Percentiles rank a stretch among this genome's conserved stretches.
phyloP scores from a whole-genome alignment of 2,329 filamentous ascomycete species.

The Claviceps sp. region DNA sequence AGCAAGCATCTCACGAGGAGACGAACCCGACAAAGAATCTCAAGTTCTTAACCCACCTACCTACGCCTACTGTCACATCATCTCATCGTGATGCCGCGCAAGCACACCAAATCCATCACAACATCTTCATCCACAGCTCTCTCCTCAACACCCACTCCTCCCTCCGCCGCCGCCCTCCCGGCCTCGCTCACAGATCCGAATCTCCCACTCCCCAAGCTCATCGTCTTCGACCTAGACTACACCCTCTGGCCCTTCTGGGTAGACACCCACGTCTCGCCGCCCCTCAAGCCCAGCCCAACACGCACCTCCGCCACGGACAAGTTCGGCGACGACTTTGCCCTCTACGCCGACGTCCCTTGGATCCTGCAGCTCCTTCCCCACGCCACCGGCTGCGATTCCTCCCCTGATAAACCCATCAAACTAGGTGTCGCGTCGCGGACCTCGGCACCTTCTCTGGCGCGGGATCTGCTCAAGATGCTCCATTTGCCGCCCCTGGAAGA shows the following conservation, averaged over 20 bases:
- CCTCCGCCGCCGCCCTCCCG: conserved; percentile 16
- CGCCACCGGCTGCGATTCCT: conserved; percentile 26
- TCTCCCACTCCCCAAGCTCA: conserved; percentile 62
- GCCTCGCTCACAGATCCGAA: conserved; percentile 33
- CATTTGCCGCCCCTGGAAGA: conserved; percentile 32
- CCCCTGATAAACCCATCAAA: conserved; percentile 19
- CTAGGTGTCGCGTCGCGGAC: conserved; percentile 74
- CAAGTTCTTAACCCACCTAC: neutral
- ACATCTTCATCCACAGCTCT: conserved; percentile 1
- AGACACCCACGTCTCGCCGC: conserved; percentile 76
- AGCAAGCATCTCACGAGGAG: too few species aligned
- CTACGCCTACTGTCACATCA: neutral
- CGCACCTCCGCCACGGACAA: conserved; percentile 36
- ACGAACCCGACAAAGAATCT: neutral
- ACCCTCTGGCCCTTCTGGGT: conserved; percentile 99
- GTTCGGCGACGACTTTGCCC: conserved; percentile 52
- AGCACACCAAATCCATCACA: conserved; percentile 17
- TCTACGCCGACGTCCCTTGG: conserved; percentile 56
- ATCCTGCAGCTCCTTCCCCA: conserved; percentile 38
- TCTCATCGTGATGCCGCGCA: conserved; percentile 16
- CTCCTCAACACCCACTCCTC: neutral
- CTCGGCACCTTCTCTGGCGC: conserved; percentile 61
- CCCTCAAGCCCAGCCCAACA: conserved; percentile 40
- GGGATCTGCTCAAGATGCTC: conserved; percentile 66
- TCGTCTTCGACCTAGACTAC: conserved; percentile 95